These are phyloP conservation scores for Ceratobasidium sp. DNA, from an alignment of 1,284 basidiomycete species.

Conservation along the genomic window DNA sequence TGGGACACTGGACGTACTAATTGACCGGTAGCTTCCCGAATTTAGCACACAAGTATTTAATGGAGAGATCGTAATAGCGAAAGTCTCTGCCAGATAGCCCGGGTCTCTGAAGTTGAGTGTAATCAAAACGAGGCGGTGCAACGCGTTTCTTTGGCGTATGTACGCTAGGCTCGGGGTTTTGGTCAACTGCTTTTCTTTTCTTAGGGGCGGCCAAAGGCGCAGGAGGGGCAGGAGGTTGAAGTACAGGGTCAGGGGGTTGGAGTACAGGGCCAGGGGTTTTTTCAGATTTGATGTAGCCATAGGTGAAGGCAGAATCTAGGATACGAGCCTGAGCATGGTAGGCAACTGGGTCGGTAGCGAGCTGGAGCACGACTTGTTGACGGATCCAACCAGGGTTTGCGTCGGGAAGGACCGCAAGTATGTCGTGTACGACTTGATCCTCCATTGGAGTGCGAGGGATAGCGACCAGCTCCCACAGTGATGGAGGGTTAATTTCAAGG, in stretches of 20 bases:
- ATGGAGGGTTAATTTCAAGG: background rate
- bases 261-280: background rate
- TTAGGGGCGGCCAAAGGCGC: background rate
- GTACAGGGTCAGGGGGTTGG: background rate
- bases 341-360: background rate
- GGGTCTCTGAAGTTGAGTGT: constrained; percentile 6
- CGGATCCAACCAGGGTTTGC: constrained; percentile 1
- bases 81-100: background rate
- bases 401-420: constrained; percentile 30
- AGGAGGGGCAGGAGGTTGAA: background rate
- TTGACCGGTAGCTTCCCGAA: constrained; percentile 1
- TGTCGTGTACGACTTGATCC: background rate
- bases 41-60: constrained; percentile 10
- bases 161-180: background rate
- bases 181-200: constrained; percentile 31
- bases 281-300: constrained; percentile 23
- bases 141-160: constrained; percentile 13
- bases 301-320: constrained; percentile 12
- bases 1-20: background rate
- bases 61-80: constrained; percentile 3
- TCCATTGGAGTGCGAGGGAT: background rate
- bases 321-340: constrained; percentile 4
- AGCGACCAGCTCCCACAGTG: background rate
- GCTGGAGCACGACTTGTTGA: constrained; percentile 19
- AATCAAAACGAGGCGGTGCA: background rate